Evolutionary conservation across 306 rosid species (phyloP), one percentile per base, ranked within the genome.

Genomic region (Elaeagnus macrophylla): DNA sequence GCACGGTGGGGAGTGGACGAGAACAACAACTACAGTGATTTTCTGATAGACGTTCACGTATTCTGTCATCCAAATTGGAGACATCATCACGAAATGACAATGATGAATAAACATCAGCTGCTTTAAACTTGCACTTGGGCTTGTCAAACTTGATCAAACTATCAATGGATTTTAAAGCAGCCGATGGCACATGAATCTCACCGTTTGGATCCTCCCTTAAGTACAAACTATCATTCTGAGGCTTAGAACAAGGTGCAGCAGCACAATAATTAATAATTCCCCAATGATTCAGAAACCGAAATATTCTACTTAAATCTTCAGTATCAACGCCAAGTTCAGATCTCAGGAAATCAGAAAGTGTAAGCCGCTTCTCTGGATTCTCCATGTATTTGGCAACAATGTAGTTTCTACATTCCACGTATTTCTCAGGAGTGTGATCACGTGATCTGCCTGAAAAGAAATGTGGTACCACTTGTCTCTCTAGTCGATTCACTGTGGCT

Each of bases 401-500:
- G 65, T 75, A 77, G 60, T 93, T 93, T 69, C 99, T 79, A 60
- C 84, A 75, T 59, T 25, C 95, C 99, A 93, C 87, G 79, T 93
- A 93, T 73, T 79, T 88, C 81, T 93, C 88, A 0, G 96, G 96
- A 19, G 32, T 25, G 53, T 65, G 76, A 48, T 82, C 87, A 0
- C 63, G 70, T 5, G 82, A 71, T 45, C 80, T 93, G 41, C 96
- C 96, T 3, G 95, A 80, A 74, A 93, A 93, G 72, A 84, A 93
- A 79, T 83, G 95, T 1, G 99, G 99, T 75, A 87, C 99, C 62
- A 81, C 99, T 70, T 93, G 99, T 69, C 99, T 93, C 79, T 93
- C 99, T 13, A 93, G 75, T 52, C 99, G 73, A 75, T 93, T 93
- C 64, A 93, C 95, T 0, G 89, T 66, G 18, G 88, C 78, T 0